These are phyloP conservation scores for Saccharomycopsis guyanensis DNA, from an alignment of 805 yeast species.

Conservation along the genomic window DNA sequence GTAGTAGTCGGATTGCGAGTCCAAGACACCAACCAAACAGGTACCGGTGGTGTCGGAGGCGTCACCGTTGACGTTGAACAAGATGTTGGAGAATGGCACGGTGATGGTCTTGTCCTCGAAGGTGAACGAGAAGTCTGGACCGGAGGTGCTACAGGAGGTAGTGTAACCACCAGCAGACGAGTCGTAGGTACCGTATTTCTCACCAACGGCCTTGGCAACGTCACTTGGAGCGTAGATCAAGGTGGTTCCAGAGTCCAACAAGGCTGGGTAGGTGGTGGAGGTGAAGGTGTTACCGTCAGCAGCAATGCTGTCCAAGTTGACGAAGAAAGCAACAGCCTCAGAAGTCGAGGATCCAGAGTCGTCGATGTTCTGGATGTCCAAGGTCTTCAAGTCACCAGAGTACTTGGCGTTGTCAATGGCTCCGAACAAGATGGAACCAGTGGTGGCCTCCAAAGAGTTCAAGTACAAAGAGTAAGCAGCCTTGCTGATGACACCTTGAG, in stretches of 20 bases:
- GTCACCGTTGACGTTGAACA: constrained; percentile 22
- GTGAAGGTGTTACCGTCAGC: constrained; percentile 24
- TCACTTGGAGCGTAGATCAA: constrained; percentile 37
- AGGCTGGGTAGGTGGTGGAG: constrained; percentile 30
- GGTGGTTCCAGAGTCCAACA: constrained; percentile 39
- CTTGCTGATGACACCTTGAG: constrained; percentile 34
- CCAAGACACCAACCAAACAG: constrained; percentile 11
- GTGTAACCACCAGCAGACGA: constrained; percentile 37
- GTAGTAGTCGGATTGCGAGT: not conserved
- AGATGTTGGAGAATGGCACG: constrained; percentile 38
- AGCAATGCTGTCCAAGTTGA: constrained; percentile 20
- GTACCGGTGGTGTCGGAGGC: constrained; percentile 17
- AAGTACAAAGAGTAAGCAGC: constrained; percentile 42
- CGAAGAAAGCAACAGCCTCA: constrained; percentile 19
- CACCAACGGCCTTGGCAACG: constrained; percentile 22
- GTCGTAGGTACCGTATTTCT: constrained; percentile 29
- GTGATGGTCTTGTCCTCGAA: constrained; percentile 51
- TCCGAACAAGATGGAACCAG: constrained; percentile 43
- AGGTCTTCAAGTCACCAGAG: constrained; percentile 33
- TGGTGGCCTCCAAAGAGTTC: constrained; percentile 24
- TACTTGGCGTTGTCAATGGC: constrained; percentile 47
- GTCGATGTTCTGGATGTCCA: constrained; percentile 22
- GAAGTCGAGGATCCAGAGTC: constrained; percentile 13
- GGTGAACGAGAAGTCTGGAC: constrained; percentile 35
- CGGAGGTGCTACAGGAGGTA: constrained; percentile 36